Percentiles rank a stretch among this genome's conserved stretches.
Conservation (phyloP, 2,329 filamentous ascomycete species). For the Cytospora schulzeri region DNA sequence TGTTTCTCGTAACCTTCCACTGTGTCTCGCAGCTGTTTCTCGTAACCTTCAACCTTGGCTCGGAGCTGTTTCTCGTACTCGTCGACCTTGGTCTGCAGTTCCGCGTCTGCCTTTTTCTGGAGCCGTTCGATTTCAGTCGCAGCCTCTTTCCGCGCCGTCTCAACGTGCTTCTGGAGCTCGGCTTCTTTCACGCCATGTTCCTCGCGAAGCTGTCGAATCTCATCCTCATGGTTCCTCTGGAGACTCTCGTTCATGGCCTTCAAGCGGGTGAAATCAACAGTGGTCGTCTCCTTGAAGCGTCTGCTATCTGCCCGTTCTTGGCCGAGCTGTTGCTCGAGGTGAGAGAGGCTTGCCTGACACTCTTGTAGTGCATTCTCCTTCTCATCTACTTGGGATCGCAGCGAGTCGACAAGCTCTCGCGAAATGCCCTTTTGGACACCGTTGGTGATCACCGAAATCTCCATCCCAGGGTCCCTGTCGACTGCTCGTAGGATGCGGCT, state of each 20-base stretch:
- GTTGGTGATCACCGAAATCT: slow-evolving; percentile 78
- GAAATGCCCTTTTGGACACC: slow-evolving; percentile 88
- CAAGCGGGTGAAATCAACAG: slow-evolving; percentile 52
- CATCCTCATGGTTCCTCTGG: slow-evolving; percentile 69
- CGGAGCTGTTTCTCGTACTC: neutral
- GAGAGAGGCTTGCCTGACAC: slow-evolving; percentile 47
- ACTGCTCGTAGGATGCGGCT: slow-evolving; percentile 81
- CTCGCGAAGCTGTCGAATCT: slow-evolving; percentile 51
- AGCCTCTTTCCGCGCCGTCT: slow-evolving; percentile 21
- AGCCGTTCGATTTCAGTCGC: slow-evolving; percentile 42
- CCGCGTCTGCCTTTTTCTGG: slow-evolving; percentile 56
- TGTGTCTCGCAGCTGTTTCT: slow-evolving; percentile 17
- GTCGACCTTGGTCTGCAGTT: slow-evolving; percentile 10
- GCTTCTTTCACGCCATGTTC: slow-evolving; percentile 50
- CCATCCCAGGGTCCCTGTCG: slow-evolving; percentile 85
- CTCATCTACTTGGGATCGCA: slow-evolving; percentile 76
- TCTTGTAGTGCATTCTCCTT: slow-evolving; percentile 59
- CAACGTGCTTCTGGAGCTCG: slow-evolving; percentile 35
- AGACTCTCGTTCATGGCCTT: slow-evolving; percentile 66
- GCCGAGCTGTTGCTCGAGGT: slow-evolving; percentile 58
- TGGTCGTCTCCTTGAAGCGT: slow-evolving; percentile 61
- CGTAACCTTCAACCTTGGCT: slow-evolving; percentile 12
- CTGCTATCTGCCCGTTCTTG: slow-evolving; percentile 76
- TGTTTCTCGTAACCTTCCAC: slow-evolving; percentile 20
- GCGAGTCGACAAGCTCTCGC: slow-evolving; percentile 85